Percentiles rank a stretch among this genome's conserved stretches.
Conservation (phyloP, 345 rosid species). For the Rhizophora apiculata region DNA sequence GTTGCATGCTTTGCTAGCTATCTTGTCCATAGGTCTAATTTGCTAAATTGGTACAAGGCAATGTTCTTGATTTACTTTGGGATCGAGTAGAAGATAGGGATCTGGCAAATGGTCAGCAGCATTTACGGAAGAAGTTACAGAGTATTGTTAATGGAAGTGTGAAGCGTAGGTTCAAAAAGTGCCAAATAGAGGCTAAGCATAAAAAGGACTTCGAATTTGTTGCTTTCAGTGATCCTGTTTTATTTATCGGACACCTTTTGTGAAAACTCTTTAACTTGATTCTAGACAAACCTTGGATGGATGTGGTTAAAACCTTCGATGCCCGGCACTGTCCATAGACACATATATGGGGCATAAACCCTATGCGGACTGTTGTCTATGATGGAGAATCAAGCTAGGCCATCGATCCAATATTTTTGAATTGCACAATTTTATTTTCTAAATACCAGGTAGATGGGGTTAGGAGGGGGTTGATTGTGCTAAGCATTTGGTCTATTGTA, state of each 20-base stretch:
- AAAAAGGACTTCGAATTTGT: conserved; percentile 66
- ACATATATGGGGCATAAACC: conserved; percentile 66
- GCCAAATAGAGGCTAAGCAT: conserved; percentile 42
- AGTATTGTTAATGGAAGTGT: conserved; percentile 37
- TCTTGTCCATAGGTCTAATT: neutral
- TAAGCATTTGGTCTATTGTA: conserved; percentile 7
- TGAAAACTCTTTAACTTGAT: conserved; percentile 62
- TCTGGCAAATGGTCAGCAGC: conserved; percentile 39
- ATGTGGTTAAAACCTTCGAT: conserved; percentile 70
- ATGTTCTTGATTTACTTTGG: conserved; percentile 82
- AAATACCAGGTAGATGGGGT: neutral
- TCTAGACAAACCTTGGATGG: conserved; percentile 86
- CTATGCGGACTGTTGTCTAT: neutral
- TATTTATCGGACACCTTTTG: conserved; percentile 79
- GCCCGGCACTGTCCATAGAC: conserved; percentile 81
- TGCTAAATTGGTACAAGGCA: conserved; percentile 48
- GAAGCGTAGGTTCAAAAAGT: conserved; percentile 50
- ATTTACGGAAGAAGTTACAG: conserved; percentile 43
- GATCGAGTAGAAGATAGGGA: conserved; percentile 52
- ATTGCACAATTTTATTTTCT: conserved; percentile 7
- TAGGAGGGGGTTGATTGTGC: neutral
- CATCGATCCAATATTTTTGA: conserved; percentile 11
- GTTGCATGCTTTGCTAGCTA: neutral
- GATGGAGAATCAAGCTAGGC: conserved; percentile 10
- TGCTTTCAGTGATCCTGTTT: conserved; percentile 80